Evolutionary conservation across 768 basidiomycete species (phyloP).

Genomic region (Fistulinella prunicolor): DNA sequence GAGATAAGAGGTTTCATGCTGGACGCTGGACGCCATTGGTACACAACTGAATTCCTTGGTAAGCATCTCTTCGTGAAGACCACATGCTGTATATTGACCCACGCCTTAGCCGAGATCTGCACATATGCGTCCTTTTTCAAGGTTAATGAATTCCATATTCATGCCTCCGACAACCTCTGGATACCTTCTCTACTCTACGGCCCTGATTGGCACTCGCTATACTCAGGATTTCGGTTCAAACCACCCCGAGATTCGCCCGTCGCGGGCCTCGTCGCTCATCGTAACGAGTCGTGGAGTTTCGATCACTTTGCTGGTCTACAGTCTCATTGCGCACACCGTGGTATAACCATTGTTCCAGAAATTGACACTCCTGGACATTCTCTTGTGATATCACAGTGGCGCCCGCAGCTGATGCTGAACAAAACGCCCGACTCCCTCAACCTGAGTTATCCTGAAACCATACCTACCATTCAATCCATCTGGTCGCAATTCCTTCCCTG

Average conservation of each 20-base stretch:
- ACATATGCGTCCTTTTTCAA: constrained; percentile 46
- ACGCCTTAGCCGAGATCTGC: constrained; percentile 38
- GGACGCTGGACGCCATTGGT: constrained; percentile 47
- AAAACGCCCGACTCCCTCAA: constrained; percentile 37
- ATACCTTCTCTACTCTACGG: constrained; percentile 39
- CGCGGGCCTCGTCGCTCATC: constrained; percentile 34
- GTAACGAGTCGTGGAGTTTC: constrained; percentile 41
- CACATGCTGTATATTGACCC: neutral
- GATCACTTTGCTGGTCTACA: constrained; percentile 34
- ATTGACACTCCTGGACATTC: constrained; percentile 46
- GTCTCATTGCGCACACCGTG: constrained; percentile 35
- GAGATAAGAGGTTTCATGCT: constrained; percentile 46
- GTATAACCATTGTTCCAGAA: constrained; percentile 41
- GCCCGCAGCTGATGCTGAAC: constrained; percentile 38
- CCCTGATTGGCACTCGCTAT: constrained; percentile 39
- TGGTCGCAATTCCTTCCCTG: constrained; percentile 42
- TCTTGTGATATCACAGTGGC: constrained; percentile 45
- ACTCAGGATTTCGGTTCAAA: constrained; percentile 42
- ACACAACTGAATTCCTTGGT: constrained; percentile 38
- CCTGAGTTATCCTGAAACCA: constrained; percentile 39
- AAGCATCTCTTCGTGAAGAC: constrained; percentile 1
- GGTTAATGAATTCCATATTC: constrained; percentile 42
- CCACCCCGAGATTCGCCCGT: constrained; percentile 34
- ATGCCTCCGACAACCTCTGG: constrained; percentile 44
- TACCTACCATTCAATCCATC: constrained; percentile 41